Evolutionary conservation across 164 flowering plant genomes (phyloP).

Genomic region (Warburgia ugandensis): DNA sequence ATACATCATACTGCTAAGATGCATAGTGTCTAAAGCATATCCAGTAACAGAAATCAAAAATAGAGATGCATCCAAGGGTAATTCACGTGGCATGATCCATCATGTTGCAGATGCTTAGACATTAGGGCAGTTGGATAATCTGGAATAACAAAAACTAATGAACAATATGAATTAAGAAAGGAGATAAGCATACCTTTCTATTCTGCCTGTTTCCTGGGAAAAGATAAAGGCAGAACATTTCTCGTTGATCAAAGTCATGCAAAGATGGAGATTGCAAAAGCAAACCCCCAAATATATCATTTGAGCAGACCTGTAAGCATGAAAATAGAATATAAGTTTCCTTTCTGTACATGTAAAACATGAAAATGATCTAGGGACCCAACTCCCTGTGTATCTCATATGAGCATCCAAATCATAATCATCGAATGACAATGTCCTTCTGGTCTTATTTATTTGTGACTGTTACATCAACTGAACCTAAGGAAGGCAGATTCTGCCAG

Average conservation of each 20-base stretch:
- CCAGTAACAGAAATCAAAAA: neutral
- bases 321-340: neutral
- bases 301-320: constrained; percentile 45
- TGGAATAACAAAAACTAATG: neutral
- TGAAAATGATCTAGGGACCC: too few relatives aligned
- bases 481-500: too few relatives aligned
- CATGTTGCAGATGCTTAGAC: neutral
- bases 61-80: neutral
- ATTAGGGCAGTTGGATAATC: neutral
- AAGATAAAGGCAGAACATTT: constrained; percentile 66
- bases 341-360: neutral
- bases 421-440: too few relatives aligned
- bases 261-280: constrained; percentile 66
- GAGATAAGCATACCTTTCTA: constrained; percentile 36
- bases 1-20: too few relatives aligned
- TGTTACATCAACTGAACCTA: too few relatives aligned
- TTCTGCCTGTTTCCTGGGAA: constrained; percentile 45
- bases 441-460: too few relatives aligned
- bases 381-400: neutral
- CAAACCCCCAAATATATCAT: constrained; percentile 50
- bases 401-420: too few relatives aligned
- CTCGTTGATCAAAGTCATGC: constrained; percentile 71
- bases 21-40: too few relatives aligned
- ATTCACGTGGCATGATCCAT: neutral
- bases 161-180: neutral